phyloP scores from a whole-genome alignment of 768 basidiomycete genomes.

The Mycena belliarum region DNA sequence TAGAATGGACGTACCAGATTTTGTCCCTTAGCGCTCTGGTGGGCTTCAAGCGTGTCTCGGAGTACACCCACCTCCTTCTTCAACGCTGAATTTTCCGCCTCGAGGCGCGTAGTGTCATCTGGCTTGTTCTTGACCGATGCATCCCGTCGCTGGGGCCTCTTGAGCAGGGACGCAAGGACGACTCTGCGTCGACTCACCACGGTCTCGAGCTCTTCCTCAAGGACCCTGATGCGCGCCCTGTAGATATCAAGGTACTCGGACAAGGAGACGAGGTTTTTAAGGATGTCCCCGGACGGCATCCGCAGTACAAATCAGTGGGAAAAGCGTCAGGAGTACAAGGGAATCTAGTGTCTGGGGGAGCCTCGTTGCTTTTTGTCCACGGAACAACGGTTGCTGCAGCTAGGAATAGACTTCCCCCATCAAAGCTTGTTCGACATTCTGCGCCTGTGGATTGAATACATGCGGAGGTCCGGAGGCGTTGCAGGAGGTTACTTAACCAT shows the following conservation, averaged over 20 bases:
- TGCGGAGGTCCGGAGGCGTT: no score
- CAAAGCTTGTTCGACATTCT: no score
- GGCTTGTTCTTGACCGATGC: background rate
- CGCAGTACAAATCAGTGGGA: no score
- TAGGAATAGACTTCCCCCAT: no score
- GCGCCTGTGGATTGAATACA: no score
- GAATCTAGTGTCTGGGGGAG: no score
- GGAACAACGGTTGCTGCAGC: no score
- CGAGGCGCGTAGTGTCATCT: background rate
- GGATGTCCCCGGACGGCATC: background rate
- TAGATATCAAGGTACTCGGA: slow-evolving; percentile 3
- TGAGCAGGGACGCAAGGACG: background rate
- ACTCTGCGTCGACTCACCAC: background rate
- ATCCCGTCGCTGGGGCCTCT: background rate
- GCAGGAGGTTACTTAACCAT: no score
- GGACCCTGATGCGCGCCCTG: background rate
- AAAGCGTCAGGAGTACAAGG: no score
- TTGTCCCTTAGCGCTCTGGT: no score
- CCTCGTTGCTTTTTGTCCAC: no score
- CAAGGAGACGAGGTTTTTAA: background rate
- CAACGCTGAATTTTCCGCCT: background rate
- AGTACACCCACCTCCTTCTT: background rate
- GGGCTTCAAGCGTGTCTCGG: background rate
- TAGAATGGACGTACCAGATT: no score
- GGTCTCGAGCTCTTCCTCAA: background rate